Evolutionary conservation across 768 basidiomycete genomes (phyloP).

Genomic region (Russula emetica): DNA sequence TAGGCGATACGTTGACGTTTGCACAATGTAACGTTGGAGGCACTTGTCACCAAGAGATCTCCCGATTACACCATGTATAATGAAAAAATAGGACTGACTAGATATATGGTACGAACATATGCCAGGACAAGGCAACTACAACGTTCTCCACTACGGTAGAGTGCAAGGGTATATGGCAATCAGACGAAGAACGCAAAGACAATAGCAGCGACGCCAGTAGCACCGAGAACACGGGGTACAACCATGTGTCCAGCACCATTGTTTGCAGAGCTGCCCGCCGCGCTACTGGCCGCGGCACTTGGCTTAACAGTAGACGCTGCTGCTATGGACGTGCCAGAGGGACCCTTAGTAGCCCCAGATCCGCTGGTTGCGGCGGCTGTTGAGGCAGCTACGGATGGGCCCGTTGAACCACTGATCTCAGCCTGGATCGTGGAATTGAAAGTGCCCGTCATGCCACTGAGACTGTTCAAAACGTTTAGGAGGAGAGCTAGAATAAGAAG

Average conservation of each 20-base stretch:
- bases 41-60: background rate
- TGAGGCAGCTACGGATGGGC: constrained; percentile 22
- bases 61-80: background rate
- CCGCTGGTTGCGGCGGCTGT: constrained; percentile 29
- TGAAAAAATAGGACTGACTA: constrained; percentile 7
- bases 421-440: constrained; percentile 55
- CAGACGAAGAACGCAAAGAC: constrained; percentile 21
- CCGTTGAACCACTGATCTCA: constrained; percentile 58
- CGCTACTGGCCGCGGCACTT: constrained; percentile 1
- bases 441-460: constrained; percentile 64
- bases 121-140: background rate
- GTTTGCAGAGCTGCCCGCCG: background rate
- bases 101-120: constrained; percentile 9
- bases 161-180: constrained; percentile 3
- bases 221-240: constrained; percentile 26
- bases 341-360: constrained; percentile 20
- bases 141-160: background rate
- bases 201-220: constrained; percentile 26
- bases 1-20: too few species aligned
- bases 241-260: constrained; percentile 27
- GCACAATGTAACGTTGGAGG: background rate
- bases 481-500: background rate
- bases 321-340: background rate
- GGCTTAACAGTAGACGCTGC: constrained; percentile 22
- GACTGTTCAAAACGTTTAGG: constrained; percentile 37